Percentiles rank a stretch among this genome's conserved stretches.
phyloP scores from a whole-genome alignment of 257 asterid genomes.

The Rehmannia glutinosa region DNA sequence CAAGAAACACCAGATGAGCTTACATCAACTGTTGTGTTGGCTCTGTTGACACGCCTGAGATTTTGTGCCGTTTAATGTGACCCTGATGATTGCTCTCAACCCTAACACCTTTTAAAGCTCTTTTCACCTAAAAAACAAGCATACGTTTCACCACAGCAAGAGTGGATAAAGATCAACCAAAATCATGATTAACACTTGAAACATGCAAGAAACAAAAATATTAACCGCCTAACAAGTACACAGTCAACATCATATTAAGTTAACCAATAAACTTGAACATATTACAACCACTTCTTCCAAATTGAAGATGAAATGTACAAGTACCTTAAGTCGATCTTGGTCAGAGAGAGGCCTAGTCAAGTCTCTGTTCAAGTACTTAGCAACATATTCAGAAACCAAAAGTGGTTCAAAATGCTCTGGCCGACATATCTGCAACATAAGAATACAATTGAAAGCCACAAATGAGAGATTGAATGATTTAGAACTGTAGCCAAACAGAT shows the following conservation, averaged over 20 bases:
- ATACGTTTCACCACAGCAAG: not conserved
- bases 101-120: slow-evolving; percentile 41
- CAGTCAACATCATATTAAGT: not conserved
- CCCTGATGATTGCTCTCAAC: slow-evolving; percentile 38
- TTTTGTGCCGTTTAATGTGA: slow-evolving; percentile 34
- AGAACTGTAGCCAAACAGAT: not conserved
- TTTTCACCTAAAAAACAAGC: slow-evolving; percentile 37
- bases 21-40: slow-evolving; percentile 38
- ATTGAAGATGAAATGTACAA: not conserved
- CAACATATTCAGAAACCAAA: slow-evolving; percentile 33
- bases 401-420: slow-evolving; percentile 68
- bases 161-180: not conserved
- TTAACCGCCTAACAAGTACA: not conserved
- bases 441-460: not conserved
- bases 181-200: not conserved
- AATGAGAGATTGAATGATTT: not conserved
- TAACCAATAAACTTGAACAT: not conserved
- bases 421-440: slow-evolving; percentile 71
- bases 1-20: slow-evolving; percentile 16
- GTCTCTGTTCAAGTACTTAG: slow-evolving; percentile 34
- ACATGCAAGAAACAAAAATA: not conserved
- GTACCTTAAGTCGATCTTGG: slow-evolving; percentile 70
- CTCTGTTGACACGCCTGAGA: slow-evolving; percentile 38
- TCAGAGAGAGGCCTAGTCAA: slow-evolving; percentile 36
- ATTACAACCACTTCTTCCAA: not conserved